Evolutionary conservation across 2,329 filamentous ascomycete species (phyloP).

Genomic region (Colletotrichum viniferum): DNA sequence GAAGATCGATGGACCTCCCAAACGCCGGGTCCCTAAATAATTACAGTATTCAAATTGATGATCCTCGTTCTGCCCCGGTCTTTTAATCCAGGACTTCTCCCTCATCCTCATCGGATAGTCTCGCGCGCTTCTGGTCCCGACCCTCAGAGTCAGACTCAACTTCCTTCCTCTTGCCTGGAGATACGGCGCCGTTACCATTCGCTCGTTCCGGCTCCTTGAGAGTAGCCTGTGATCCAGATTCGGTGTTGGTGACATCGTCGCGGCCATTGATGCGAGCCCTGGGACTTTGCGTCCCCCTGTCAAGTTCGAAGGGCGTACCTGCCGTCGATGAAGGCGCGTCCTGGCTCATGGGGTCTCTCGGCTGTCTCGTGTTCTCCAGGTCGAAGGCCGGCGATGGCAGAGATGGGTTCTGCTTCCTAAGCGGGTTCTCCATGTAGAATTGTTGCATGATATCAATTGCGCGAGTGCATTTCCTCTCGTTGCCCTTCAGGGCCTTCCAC

Average conservation of each 20-base stretch:
- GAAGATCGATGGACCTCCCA: not conserved
- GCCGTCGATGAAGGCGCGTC: conserved; percentile 52
- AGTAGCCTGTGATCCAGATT: conserved; percentile 40
- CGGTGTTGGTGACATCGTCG: conserved; percentile 35
- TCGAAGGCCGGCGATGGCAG: conserved; percentile 59
- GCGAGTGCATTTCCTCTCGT: conserved; percentile 70
- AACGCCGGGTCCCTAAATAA: conserved; percentile 10
- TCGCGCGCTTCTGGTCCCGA: conserved; percentile 47
- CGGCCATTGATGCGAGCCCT: conserved; percentile 42
- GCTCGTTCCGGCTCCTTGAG: conserved; percentile 24
- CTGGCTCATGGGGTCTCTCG: conserved; percentile 47
- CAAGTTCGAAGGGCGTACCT: conserved; percentile 52
- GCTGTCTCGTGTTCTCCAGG: conserved; percentile 59
- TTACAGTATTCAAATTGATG: conserved; percentile 1
- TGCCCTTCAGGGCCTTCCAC: conserved; percentile 82
- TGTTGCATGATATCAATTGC: conserved; percentile 79
- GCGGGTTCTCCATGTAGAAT: conserved; percentile 69
- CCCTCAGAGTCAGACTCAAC: conserved; percentile 39
- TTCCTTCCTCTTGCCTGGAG: conserved; percentile 48
- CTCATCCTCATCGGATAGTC: conserved; percentile 51
- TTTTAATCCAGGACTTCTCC: conserved; percentile 42
- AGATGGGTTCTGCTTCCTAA: conserved; percentile 60
- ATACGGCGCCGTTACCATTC: conserved; percentile 34
- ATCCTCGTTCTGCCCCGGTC: not conserved
- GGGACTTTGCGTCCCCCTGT: conserved; percentile 56